Evolutionary conservation across 169 alveolate species (phyloP), one percentile per base, ranked within the genome.

Genomic region (Cryptosporidium andersoni): DNA sequence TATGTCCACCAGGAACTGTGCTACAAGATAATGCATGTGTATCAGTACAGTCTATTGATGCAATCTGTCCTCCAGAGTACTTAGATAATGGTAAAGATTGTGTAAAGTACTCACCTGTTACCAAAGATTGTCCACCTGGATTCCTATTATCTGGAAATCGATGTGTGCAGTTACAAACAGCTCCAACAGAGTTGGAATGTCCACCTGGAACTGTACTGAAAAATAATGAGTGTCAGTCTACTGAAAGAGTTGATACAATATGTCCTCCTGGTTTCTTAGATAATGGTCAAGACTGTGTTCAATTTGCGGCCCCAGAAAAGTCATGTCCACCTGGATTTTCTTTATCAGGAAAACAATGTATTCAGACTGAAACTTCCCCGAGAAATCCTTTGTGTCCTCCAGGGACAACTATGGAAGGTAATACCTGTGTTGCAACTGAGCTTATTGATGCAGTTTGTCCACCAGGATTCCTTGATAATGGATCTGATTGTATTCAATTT

Each of bases 201-300:
- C 85, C 85, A 36, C 85, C 85, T 9, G 85, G 85, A 40, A 74
- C 85, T 58, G 60, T 74, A 25, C 60, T 74, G 60, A 74, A 74
- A 60, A 68, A 74, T 74, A 68, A 74, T 43, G 64, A 74, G 16
- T 74, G 85, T 34, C 85, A 74, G 6, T 74, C 85, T 16, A 74
- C 60, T 40, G 85, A 74, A 74, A 74, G 85, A 34, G 85, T 74
- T 36, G 85, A 74, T 40, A 74, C 85, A n/a, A 74, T 74, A 11
- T 74, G 85, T 42, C 85, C 85, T 34, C 85, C 85, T 25, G 74
- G 85, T 6, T 74, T 74, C 36, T 47, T 74, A 11, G 85, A 74
- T 74, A 74, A 74, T 74, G 85, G 85, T 1, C 74, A 74, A 74
- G 85, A 74, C 60, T 74, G 85, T 45, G 85, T 74, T 7, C 85